Conservation (phyloP, 352 stramenopile genomes). For the Blastocystis sp. region DNA sequence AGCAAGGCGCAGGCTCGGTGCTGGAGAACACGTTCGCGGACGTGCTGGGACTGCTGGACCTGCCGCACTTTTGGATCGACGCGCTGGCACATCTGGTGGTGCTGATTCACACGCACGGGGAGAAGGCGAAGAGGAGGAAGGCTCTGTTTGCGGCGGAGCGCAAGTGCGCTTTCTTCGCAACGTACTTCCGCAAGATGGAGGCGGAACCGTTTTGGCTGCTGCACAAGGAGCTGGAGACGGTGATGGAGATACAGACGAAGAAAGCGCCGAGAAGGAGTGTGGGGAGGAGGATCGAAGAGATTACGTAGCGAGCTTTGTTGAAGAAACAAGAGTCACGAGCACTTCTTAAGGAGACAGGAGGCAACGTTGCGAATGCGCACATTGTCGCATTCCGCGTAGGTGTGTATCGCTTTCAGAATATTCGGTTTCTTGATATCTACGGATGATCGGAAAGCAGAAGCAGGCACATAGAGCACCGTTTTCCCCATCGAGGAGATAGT, state of each 20-base stretch:
- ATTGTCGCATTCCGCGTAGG: conserved; percentile 41
- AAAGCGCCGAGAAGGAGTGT: neutral
- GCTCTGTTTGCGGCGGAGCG: neutral
- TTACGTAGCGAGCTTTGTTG: neutral
- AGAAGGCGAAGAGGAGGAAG: conserved; percentile 3
- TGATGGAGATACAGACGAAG: neutral
- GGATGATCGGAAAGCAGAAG: neutral
- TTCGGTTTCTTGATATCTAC: conserved; percentile 22
- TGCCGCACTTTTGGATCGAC: conserved; percentile 34
- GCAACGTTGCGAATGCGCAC: conserved; percentile 18
- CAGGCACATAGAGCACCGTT: neutral
- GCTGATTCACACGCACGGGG: neutral
- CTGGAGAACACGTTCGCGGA: neutral
- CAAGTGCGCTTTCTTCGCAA: conserved; percentile 48
- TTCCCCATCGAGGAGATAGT: conserved; percentile 17
- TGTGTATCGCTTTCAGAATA: conserved; percentile 2
- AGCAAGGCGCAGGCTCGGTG: neutral
- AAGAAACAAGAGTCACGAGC: neutral
- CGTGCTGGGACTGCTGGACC: conserved; percentile 5
- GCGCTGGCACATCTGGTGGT: conserved; percentile 12
- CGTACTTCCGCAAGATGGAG: neutral
- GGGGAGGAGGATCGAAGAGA: neutral
- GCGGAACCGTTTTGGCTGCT: conserved; percentile 42
- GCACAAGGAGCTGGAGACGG: conserved; percentile 34
- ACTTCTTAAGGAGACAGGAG: neutral